Conservation (phyloP, 768 basidiomycete species). For the Termitomyces sp. region DNA sequence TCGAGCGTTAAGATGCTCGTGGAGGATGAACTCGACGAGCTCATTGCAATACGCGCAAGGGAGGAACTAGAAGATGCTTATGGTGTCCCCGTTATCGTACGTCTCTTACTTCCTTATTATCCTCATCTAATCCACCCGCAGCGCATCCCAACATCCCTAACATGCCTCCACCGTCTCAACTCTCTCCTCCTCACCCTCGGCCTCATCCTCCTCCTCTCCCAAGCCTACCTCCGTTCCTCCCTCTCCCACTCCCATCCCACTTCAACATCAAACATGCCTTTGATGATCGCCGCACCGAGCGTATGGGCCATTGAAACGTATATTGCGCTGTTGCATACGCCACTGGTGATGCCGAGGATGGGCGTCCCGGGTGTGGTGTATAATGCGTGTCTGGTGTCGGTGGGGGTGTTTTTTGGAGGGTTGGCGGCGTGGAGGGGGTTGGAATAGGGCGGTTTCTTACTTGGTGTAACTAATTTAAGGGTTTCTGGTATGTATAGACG, state of each 20-base stretch:
- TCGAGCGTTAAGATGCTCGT: constrained; percentile 41
- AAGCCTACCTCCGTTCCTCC: constrained; percentile 57
- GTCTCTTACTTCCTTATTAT: constrained; percentile 22
- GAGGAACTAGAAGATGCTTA: constrained; percentile 80
- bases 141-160: constrained; percentile 78
- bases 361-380: constrained; percentile 80
- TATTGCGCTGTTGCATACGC: constrained; percentile 64
- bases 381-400: constrained; percentile 57
- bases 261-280: constrained; percentile 26
- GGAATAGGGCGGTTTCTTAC: no score
- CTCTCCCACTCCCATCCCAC: constrained; percentile 19
- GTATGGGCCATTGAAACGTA: constrained; percentile 47
- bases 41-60: constrained; percentile 58
- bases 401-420: constrained; percentile 71
- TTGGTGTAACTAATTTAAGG: no score
- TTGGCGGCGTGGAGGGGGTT: constrained; percentile 72
- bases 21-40: constrained; percentile 63
- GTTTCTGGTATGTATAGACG: no score
- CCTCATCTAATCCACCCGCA: constrained; percentile 21
- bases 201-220: constrained; percentile 56
- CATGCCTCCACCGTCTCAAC: constrained; percentile 74
- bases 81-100: constrained; percentile 74
- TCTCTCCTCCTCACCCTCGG: constrained; percentile 69
- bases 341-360: constrained; percentile 62
- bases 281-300: constrained; percentile 39